Evolutionary conservation across 2,329 filamentous ascomycete genomes (phyloP).

Genomic region (Orbilia oligospora): DNA sequence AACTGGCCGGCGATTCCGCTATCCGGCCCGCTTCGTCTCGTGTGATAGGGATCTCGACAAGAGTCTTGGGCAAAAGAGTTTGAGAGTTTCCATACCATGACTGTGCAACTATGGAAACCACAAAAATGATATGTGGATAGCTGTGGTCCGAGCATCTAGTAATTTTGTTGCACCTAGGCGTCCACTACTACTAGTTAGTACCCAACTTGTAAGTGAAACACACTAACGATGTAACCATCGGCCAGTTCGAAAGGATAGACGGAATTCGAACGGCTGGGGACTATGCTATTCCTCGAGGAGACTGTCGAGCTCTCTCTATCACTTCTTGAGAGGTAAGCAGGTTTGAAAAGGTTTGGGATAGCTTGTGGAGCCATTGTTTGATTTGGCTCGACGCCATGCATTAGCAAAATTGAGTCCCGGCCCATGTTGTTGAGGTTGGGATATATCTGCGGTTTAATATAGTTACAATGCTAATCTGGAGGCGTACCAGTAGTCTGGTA

Average conservation of each 20-base stretch:
- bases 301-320: constrained; percentile 44
- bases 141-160: constrained; percentile 43
- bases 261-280: constrained; percentile 35
- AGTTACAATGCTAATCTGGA: constrained; percentile 56
- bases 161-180: constrained; percentile 54
- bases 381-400: constrained; percentile 59
- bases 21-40: constrained; percentile 48
- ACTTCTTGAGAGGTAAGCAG: constrained; percentile 37
- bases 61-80: constrained; percentile 15
- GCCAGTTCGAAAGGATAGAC: constrained; percentile 52
- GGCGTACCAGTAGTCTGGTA: constrained; percentile 59
- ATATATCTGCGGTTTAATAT: constrained; percentile 52
- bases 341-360: constrained; percentile 54
- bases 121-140: constrained; percentile 25
- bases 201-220: constrained; percentile 56
- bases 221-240: constrained; percentile 60
- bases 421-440: constrained; percentile 52
- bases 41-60: constrained; percentile 43
- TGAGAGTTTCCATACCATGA: constrained; percentile 24
- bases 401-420: constrained; percentile 52
- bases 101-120: constrained; percentile 40
- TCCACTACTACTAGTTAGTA: constrained; percentile 44
- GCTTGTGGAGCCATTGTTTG: constrained; percentile 49
- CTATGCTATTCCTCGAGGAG: constrained; percentile 44
- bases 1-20: constrained; percentile 43